These are phyloP conservation scores for Mariannaea sp. DNA, from an alignment of 2,329 filamentous ascomycete species.

Conservation along the genomic window DNA sequence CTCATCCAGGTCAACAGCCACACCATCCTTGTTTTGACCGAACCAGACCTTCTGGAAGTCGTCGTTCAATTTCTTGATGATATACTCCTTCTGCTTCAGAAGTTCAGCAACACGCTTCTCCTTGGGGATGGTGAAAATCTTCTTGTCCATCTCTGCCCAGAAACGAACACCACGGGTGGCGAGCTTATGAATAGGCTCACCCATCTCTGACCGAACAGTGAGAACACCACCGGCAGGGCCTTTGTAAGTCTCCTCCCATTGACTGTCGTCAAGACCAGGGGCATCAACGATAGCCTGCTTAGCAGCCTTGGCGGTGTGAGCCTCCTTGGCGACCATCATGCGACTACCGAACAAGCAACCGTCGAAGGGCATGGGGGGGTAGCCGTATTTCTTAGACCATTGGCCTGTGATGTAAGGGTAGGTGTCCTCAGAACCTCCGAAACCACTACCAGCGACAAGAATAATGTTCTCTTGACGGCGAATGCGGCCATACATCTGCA, in stretches of 20 bases:
- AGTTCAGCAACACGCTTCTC: conserved; percentile 88
- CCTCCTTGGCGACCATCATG: conserved; percentile 94
- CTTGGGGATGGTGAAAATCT: conserved; percentile 96
- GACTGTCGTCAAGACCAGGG: conserved; percentile 75
- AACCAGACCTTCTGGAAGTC: conserved; percentile 99
- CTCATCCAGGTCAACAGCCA: conserved; percentile 86
- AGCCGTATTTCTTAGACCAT: conserved; percentile 87
- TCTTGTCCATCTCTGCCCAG: conserved; percentile 99
- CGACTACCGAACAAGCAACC: conserved; percentile 89
- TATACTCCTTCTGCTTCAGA: conserved; percentile 85
- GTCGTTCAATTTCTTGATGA: conserved; percentile 94
- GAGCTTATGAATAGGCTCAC: conserved; percentile 98
- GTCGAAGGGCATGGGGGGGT: conserved; percentile 93
- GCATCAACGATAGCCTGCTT: conserved; percentile 92
- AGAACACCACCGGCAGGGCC: conserved; percentile 90
- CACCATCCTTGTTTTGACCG: conserved; percentile 78
- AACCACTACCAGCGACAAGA: conserved; percentile 87
- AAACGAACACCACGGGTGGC: conserved; percentile 94
- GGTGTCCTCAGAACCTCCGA: conserved; percentile 86
- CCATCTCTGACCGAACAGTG: conserved; percentile 98
- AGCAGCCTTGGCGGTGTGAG: conserved; percentile 82
- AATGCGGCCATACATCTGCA: conserved; percentile 90
- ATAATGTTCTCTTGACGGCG: conserved; percentile 86
- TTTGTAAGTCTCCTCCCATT: conserved; percentile 95
- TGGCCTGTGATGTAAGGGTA: conserved; percentile 89